Percentiles rank a stretch among this genome's conserved stretches.
Evolutionary conservation across 129 eudicot genomes (phyloP).

Genomic region (Pseudognaphalium luteoalbum): DNA sequence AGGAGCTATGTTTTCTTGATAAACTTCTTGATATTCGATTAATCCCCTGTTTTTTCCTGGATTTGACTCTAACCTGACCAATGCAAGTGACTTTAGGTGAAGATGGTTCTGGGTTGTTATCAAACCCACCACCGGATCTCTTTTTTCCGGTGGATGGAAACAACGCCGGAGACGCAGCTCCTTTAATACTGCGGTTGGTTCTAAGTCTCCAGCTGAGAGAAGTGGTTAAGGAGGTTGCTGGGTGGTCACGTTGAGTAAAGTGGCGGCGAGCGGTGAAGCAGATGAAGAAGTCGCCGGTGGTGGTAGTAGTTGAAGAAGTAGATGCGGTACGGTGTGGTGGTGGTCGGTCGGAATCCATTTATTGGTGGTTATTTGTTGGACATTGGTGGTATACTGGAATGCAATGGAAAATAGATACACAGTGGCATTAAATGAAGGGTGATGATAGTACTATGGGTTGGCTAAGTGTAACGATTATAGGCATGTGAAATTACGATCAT

Average conservation of each 20-base stretch:
- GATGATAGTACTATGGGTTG: conserved; percentile 23
- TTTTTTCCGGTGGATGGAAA: conserved; percentile 49
- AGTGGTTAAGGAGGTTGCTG: conserved; percentile 56
- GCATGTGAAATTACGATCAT: conserved; percentile 7
- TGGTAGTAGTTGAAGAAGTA: not conserved
- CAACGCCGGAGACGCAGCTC: conserved; percentile 70
- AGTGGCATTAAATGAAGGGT: conserved; percentile 31
- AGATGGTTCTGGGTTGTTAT: conserved; percentile 89
- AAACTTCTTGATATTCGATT: conserved; percentile 40
- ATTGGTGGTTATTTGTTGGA: conserved; percentile 17
- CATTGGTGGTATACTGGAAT: conserved; percentile 12
- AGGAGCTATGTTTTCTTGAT: conserved; percentile 45
- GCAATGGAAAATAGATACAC: conserved; percentile 1
- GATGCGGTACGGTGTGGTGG: conserved; percentile 27
- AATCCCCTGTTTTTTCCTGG: conserved; percentile 53
- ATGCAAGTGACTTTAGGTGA: conserved; percentile 98
- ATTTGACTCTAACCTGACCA: conserved; percentile 91
- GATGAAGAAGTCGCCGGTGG: conserved; percentile 69
- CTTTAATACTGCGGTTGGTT: conserved; percentile 70
- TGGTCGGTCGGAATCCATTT: conserved; percentile 41
- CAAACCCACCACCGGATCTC: conserved; percentile 49
- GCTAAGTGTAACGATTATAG: conserved; percentile 39
- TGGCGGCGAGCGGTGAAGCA: conserved; percentile 70
- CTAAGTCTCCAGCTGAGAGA: conserved; percentile 76
- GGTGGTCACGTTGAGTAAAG: conserved; percentile 51